Evolutionary conservation across 2,329 filamentous ascomycete species (phyloP).

Genomic region (Colletotrichum endophyticum): DNA sequence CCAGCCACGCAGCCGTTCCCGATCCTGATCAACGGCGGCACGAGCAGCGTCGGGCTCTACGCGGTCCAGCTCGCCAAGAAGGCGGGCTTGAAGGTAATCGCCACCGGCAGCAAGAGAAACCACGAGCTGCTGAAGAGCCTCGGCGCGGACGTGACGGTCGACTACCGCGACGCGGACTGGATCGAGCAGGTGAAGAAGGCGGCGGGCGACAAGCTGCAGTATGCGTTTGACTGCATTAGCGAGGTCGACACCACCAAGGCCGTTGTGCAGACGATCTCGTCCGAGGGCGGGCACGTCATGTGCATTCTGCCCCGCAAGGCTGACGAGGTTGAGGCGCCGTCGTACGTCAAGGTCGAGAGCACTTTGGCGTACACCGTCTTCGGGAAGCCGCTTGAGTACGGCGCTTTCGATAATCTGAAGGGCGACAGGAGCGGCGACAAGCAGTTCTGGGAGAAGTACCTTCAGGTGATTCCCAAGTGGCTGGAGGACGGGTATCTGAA

Average conservation of each 20-base stretch:
- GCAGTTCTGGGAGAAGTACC: conserved; percentile 16
- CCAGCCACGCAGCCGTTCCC: conserved; percentile 8
- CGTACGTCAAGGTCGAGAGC: conserved; percentile 16
- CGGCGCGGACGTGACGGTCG: conserved; percentile 52
- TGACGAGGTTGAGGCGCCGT: conserved; percentile 3
- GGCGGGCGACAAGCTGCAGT: neutral
- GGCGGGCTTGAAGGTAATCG: conserved; percentile 11
- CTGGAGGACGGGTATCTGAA: neutral
- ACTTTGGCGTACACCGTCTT: conserved; percentile 14
- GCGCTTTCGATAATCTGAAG: neutral
- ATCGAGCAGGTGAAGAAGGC: conserved; percentile 24
- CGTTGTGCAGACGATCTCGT: conserved; percentile 27
- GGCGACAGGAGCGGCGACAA: conserved; percentile 6
- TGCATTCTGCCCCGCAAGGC: conserved; percentile 26
- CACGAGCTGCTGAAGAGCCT: conserved; percentile 40
- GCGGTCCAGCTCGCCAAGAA: conserved; percentile 12
- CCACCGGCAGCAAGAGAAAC: conserved; percentile 31
- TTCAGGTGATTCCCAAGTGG: neutral
- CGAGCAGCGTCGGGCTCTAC: conserved; percentile 23
- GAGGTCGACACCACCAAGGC: conserved; percentile 32
- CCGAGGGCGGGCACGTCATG: conserved; percentile 32
- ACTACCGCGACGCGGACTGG: conserved; percentile 40
- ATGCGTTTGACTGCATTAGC: conserved; percentile 34
- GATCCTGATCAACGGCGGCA: conserved; percentile 30
- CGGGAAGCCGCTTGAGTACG: neutral